These are phyloP conservation scores for Suillus fuscotomentosus DNA, from an alignment of 768 basidiomycete species.

Conservation along the genomic window DNA sequence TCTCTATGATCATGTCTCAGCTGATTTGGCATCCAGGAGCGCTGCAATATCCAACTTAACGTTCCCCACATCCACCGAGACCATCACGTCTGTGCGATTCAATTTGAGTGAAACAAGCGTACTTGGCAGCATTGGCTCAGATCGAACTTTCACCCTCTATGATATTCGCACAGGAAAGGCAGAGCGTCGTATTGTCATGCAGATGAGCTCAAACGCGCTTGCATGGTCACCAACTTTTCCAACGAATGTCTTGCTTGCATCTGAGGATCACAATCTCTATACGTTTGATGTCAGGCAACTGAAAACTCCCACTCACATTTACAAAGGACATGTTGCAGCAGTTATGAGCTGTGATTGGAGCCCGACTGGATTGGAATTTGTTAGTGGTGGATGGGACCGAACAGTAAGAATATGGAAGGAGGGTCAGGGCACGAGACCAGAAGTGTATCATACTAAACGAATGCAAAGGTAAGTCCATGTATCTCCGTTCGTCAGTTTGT, in stretches of 20 bases:
- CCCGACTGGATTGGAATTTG: constrained; percentile 93
- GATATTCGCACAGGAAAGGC: constrained; percentile 97
- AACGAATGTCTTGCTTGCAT: constrained; percentile 88
- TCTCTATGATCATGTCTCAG: constrained; percentile 3
- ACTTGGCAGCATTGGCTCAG: constrained; percentile 92
- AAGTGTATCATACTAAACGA: constrained; percentile 97
- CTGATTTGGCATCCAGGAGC: constrained; percentile 46
- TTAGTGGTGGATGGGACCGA: constrained; percentile 95
- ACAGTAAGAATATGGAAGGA: constrained; percentile 93
- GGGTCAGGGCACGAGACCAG: constrained; percentile 74
- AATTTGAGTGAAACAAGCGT: constrained; percentile 94
- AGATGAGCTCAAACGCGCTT: constrained; percentile 88
- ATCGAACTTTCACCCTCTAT: constrained; percentile 94
- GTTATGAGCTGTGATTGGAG: constrained; percentile 98
- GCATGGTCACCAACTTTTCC: constrained; percentile 97
- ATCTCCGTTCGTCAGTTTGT: background rate
- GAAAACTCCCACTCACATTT: constrained; percentile 81
- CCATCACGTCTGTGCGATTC: constrained; percentile 84
- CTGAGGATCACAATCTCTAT: constrained; percentile 97
- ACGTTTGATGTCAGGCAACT: constrained; percentile 95
- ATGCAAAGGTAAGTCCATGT: constrained; percentile 79
- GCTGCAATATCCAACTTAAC: constrained; percentile 84
- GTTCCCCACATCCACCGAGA: constrained; percentile 86
- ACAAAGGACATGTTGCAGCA: constrained; percentile 95
- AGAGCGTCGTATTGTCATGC: constrained; percentile 87